phyloP scores from a whole-genome alignment of 106 monocot species.

The Dioscorea zingiberensis region DNA sequence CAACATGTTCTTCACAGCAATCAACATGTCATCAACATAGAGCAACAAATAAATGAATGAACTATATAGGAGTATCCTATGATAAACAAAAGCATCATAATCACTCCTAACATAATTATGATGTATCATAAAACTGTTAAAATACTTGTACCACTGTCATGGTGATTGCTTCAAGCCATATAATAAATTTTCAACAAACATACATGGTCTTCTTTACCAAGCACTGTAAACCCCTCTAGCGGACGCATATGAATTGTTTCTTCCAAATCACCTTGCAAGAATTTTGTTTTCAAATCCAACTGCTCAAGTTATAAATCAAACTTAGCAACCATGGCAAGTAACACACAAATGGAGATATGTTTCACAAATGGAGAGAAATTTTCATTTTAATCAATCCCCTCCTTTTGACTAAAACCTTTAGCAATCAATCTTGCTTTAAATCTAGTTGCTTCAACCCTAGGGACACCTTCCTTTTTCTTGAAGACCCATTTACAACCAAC shows the following conservation, averaged over 20 bases:
- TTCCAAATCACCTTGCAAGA: neutral
- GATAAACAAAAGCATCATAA: too few species aligned
- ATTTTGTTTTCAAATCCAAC: too few species aligned
- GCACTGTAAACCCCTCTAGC: neutral
- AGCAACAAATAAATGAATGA: too few species aligned
- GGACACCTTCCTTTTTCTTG: neutral
- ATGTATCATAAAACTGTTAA: too few species aligned
- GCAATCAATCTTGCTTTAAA: neutral
- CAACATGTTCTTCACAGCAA: too few species aligned
- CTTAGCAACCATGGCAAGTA: neutral
- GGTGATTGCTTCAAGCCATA: constrained; percentile 1
- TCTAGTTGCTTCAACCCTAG: neutral
- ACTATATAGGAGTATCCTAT: too few species aligned
- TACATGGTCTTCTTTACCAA: neutral
- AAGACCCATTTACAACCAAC: neutral
- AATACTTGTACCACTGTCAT: neutral
- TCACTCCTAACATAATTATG: too few species aligned
- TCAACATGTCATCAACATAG: too few species aligned
- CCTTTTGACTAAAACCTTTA: neutral
- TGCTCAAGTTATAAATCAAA: neutral
- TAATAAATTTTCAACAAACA: neutral
- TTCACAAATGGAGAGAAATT: neutral
- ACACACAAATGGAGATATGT: neutral
- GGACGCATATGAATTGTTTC: neutral
- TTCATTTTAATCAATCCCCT: constrained; percentile 1